A percentile compares a stretch with the other conserved stretches of the same genome.
phyloP scores from a whole-genome alignment of 1,284 basidiomycete genomes.

The Vanrija humicola region DNA sequence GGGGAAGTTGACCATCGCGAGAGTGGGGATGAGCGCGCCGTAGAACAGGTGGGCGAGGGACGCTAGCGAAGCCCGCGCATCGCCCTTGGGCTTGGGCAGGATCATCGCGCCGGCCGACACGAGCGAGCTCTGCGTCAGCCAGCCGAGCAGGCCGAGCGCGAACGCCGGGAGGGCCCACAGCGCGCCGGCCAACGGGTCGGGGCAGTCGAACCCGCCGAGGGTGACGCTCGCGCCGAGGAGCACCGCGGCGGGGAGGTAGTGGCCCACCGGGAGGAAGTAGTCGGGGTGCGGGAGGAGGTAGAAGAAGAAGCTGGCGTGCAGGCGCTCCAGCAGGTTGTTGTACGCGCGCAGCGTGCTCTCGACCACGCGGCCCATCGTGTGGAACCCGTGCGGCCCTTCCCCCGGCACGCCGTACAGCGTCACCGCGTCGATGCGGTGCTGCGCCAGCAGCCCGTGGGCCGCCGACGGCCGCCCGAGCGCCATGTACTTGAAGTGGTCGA shows the following conservation, averaged over 20 bases:
- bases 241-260: conserved; percentile 79
- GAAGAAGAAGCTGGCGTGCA: conserved; percentile 95
- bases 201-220: conserved; percentile 70
- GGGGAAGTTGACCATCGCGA: conserved; percentile 83
- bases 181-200: conserved; percentile 61
- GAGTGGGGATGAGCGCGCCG: conserved; percentile 76
- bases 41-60: conserved; percentile 55
- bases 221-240: conserved; percentile 76
- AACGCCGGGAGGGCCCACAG: conserved; percentile 22
- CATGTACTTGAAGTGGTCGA: conserved; percentile 39
- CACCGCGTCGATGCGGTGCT: conserved; percentile 87
- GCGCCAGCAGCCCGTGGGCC: conserved; percentile 51
- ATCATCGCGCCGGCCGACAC: conserved; percentile 21
- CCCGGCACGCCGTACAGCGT: conserved; percentile 86
- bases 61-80: conserved; percentile 11
- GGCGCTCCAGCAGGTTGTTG: conserved; percentile 87
- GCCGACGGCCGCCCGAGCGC: conserved; percentile 46
- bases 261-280: conserved; percentile 82
- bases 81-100: conserved; percentile 58
- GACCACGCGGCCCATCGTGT: conserved; percentile 78
- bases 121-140: conserved; percentile 17
- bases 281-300: conserved; percentile 73
- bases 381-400: conserved; percentile 88
- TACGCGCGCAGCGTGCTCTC: conserved; percentile 82
- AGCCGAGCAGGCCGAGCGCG: conserved; percentile 15